A percentile compares a stretch with the other conserved stretches of the same genome.
These are phyloP conservation scores for Cucurbita maxima DNA, from an alignment of 306 rosid genomes.

Conservation along the genomic window DNA sequence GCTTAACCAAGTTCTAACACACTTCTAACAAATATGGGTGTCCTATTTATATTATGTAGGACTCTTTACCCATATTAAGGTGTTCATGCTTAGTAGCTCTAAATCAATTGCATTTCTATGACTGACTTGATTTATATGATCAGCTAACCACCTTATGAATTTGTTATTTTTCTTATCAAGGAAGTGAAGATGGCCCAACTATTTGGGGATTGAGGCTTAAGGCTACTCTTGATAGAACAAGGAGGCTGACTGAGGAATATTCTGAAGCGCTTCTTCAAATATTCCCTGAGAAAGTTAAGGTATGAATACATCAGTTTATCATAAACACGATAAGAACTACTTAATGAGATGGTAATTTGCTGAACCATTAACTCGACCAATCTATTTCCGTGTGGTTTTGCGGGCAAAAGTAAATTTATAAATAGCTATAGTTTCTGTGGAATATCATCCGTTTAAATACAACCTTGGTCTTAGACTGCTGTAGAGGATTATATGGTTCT, in stretches of 20 bases:
- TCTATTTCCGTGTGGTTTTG: neutral
- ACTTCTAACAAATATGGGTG: neutral
- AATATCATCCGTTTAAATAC: neutral
- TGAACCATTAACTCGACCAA: neutral
- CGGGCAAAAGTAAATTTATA: neutral
- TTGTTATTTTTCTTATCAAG: constrained; percentile 18
- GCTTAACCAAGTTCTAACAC: neutral
- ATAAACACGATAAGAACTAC: neutral
- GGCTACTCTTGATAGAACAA: constrained; percentile 90
- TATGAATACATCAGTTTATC: constrained; percentile 15
- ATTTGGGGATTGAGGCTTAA: constrained; percentile 85
- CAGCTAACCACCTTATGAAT: constrained; percentile 1
- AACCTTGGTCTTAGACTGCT: neutral
- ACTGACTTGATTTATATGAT: neutral
- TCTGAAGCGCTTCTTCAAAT: constrained; percentile 87
- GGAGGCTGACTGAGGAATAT: constrained; percentile 90
- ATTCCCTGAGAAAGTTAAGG: constrained; percentile 92
- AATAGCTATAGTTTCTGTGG: neutral
- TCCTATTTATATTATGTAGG: neutral
- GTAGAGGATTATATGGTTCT: neutral
- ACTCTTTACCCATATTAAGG: neutral
- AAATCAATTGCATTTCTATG: neutral
- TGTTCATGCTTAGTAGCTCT: neutral
- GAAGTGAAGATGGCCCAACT: constrained; percentile 83
- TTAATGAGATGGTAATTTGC: neutral